Percentiles rank a stretch among this genome's conserved stretches.
Evolutionary conservation across 306 rosid species (phyloP).

Genomic region (Citrullus mucosospermus): DNA sequence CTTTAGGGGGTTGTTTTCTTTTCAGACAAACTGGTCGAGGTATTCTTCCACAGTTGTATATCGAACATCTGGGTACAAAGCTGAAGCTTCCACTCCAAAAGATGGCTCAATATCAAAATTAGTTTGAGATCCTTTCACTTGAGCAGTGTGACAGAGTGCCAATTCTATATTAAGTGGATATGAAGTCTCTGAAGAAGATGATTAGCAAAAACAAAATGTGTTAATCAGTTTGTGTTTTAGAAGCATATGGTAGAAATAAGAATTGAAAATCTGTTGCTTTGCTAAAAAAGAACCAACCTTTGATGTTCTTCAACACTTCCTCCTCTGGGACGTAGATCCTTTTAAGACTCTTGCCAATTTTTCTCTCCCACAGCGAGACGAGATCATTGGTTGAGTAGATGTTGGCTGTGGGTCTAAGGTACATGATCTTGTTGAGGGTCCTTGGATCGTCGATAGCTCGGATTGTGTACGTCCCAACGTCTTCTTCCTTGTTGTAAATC

Average conservation of each 20-base stretch:
- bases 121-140: constrained; percentile 36
- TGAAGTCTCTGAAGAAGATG: constrained; percentile 26
- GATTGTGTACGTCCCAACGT: constrained; percentile 21
- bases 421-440: constrained; percentile 28
- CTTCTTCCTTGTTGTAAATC: constrained; percentile 28
- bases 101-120: constrained; percentile 48
- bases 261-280: not conserved
- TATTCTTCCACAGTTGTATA: constrained; percentile 48
- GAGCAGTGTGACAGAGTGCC: constrained; percentile 31
- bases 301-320: constrained; percentile 24
- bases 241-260: not conserved
- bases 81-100: constrained; percentile 52
- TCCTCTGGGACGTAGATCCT: constrained; percentile 18
- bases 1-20: not conserved
- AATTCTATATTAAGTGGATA: constrained; percentile 22
- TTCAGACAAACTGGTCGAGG: constrained; percentile 41
- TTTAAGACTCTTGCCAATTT: constrained; percentile 21
- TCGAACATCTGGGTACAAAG: constrained; percentile 50
- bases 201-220: not conserved
- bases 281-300: constrained; percentile 8
- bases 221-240: not conserved
- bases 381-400: constrained; percentile 22
- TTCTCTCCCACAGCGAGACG: constrained; percentile 28
- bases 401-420: constrained; percentile 17
- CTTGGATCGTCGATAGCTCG: constrained; percentile 26